Percentiles rank a stretch among this genome's conserved stretches.
These are phyloP conservation scores for Macrolepiota dolichaula DNA, from an alignment of 768 basidiomycete genomes.

Conservation along the genomic window DNA sequence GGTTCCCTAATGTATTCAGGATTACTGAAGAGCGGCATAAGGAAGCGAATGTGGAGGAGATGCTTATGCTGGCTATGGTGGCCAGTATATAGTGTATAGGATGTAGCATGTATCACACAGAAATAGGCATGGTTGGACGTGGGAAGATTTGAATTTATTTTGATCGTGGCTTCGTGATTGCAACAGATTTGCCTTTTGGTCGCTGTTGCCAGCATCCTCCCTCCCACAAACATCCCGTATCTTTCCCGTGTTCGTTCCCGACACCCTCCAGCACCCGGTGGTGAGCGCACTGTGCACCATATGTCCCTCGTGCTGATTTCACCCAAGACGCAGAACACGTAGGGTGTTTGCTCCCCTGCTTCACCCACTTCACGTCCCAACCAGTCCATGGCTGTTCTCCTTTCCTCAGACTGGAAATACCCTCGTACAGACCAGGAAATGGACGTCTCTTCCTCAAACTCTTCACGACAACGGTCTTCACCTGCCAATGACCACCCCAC, in stretches of 20 bases:
- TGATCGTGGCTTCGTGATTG: constrained; percentile 33
- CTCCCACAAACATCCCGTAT: constrained; percentile 4
- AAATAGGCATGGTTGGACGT: constrained; percentile 11
- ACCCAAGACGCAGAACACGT: constrained; percentile 10
- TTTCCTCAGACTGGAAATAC: constrained; percentile 70
- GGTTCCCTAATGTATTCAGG: constrained; percentile 49
- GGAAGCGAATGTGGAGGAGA: constrained; percentile 36
- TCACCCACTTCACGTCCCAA: constrained; percentile 9
- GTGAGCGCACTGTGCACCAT: not conserved
- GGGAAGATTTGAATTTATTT: constrained; percentile 27
- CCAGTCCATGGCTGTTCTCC: constrained; percentile 76
- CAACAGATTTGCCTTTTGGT: constrained; percentile 31
- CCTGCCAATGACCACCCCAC: constrained; percentile 50
- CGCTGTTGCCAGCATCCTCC: constrained; percentile 29
- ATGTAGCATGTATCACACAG: not conserved
- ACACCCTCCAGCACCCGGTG: constrained; percentile 4
- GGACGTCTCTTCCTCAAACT: constrained; percentile 43
- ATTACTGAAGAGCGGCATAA: constrained; percentile 49
- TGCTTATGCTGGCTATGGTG: constrained; percentile 17
- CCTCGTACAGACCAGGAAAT: constrained; percentile 61
- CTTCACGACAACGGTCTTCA: constrained; percentile 53
- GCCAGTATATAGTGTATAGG: too few relatives aligned
- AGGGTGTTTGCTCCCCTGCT: constrained; percentile 10
- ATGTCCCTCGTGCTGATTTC: not conserved
- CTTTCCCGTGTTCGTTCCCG: constrained; percentile 10